These are phyloP conservation scores for Xylariaceae sp. DNA, from an alignment of 2,329 filamentous ascomycete species.

Conservation along the genomic window DNA sequence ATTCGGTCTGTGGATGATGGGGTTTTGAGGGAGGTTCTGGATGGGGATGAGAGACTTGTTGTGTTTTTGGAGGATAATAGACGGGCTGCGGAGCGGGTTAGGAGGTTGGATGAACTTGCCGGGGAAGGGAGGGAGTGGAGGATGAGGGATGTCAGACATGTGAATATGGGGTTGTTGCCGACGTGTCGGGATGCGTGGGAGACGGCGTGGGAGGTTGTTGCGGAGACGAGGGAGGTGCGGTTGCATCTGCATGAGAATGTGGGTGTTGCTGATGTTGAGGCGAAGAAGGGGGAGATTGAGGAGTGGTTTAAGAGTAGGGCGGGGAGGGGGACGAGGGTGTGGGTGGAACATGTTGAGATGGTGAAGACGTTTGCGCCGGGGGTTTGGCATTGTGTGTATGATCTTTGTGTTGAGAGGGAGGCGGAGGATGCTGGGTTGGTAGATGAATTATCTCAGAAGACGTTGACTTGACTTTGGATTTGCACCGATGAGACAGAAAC, in stretches of 20 bases:
- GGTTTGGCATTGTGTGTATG: slow-evolving; percentile 66
- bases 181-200: slow-evolving; percentile 51
- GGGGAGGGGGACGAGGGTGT: slow-evolving; percentile 24
- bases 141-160: slow-evolving; percentile 46
- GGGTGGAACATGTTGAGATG: slow-evolving; percentile 53
- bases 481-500: background rate
- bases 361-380: slow-evolving; percentile 67
- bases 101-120: slow-evolving; percentile 32
- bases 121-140: slow-evolving; percentile 5
- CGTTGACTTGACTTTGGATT: background rate
- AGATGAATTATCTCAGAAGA: slow-evolving; percentile 17
- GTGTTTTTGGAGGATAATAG: slow-evolving; percentile 67
- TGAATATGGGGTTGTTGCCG: slow-evolving; percentile 61
- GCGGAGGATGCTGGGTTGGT: slow-evolving; percentile 3
- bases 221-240: slow-evolving; percentile 41
- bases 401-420: slow-evolving; percentile 46
- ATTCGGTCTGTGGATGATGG: slow-evolving; percentile 37
- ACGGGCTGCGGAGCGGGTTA: slow-evolving; percentile 42
- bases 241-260: slow-evolving; percentile 65
- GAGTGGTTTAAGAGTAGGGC: slow-evolving; percentile 39
- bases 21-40: slow-evolving; percentile 32
- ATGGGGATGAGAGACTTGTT: slow-evolving; percentile 51
- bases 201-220: slow-evolving; percentile 43
- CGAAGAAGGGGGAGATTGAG: slow-evolving; percentile 44
- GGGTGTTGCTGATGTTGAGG: slow-evolving; percentile 47